Evolutionary conservation across 169 alveolate species (phyloP), one percentile per base, ranked within the genome.

Genomic region (Sarcocystis neurona): DNA sequence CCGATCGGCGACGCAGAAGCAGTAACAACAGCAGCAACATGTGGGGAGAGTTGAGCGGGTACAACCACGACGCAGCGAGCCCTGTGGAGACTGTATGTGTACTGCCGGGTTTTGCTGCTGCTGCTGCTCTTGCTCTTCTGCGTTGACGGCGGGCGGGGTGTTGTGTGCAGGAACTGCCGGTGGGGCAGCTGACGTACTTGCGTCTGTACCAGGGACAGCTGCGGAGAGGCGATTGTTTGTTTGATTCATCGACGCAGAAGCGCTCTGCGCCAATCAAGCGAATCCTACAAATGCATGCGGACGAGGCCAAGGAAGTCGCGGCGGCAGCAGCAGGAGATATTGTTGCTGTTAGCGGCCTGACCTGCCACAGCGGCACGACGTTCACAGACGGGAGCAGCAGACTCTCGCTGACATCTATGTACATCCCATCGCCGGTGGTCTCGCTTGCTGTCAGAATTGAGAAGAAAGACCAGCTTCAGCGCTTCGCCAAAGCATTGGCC

Each of bases 281-380:
- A 85, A 85, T 96, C 88, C 91, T 96, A 85, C 95, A 96, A 89
- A 96, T 98, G 98, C 99, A 98, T 93, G 95, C 99, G 34, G 96
- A 97, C 92, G 97, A 96, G 88, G 97, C 97, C 92, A 96, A 95
- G 87, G 99, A 97, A 84, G 96, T 97, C 44, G 79, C 82, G 43
- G 97, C 94, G 91, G 99, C 98, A 30, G 94, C 90, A 58, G 96
- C 99, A 30, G 99, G 99, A 23, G 99, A 98, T 68, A 98, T 98
- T 34, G 98, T 97, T n/a, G 99, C 99, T 20, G 92, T 97, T 2
- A 95, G 97, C 50, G 99, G 99, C 23, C 94, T 98, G 60, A 97
- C 95, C 60, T 97, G 99, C 85, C 92, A 96, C 87, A 94, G 98
- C 20, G 92, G 92, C 23, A 41, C 63, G n/a, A 89, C 92, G 27